These are phyloP conservation scores for Byssoonygena ceratinophila DNA, from an alignment of 2,329 filamentous ascomycete species.

Conservation along the genomic window DNA sequence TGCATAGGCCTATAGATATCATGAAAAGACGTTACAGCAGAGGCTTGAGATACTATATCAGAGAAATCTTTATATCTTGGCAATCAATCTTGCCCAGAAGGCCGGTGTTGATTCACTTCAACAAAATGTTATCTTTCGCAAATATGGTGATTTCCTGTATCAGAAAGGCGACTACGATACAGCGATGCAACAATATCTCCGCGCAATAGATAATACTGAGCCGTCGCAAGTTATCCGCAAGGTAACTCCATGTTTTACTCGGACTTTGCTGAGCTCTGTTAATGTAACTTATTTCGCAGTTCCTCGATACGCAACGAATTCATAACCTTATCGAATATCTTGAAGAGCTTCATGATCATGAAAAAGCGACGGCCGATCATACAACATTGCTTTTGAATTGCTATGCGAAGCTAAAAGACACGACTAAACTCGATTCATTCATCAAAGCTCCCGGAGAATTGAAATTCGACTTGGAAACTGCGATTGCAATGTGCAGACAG, in stretches of 20 bases:
- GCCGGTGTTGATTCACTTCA: conserved; percentile 67
- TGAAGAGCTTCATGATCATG: conserved; percentile 88
- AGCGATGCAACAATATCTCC: conserved; percentile 97
- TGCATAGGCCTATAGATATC: conserved; percentile 66
- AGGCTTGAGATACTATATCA: conserved; percentile 90
- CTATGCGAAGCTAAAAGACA: conserved; percentile 95
- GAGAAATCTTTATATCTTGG: conserved; percentile 80
- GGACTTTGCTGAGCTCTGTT: neutral
- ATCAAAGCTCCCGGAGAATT: conserved; percentile 91
- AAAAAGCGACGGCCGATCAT: conserved; percentile 86
- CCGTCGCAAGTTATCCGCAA: conserved; percentile 94
- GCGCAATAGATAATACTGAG: conserved; percentile 90
- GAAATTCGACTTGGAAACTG: conserved; percentile 93
- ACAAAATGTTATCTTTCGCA: conserved; percentile 84
- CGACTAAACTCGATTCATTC: conserved; percentile 88
- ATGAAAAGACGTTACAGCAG: conserved; percentile 81
- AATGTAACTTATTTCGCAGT: conserved; percentile 41
- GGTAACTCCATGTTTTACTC: conserved; percentile 34
- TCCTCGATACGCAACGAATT: conserved; percentile 91
- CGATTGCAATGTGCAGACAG: conserved; percentile 94
- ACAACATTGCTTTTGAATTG: conserved; percentile 92
- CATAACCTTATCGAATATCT: conserved; percentile 96
- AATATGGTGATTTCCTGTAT: conserved; percentile 88
- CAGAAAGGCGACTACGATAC: conserved; percentile 93
- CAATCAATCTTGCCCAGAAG: conserved; percentile 87